These are phyloP conservation scores for Hypoxylon rubiginosum DNA, from an alignment of 2,329 filamentous ascomycete genomes.

Conservation along the genomic window DNA sequence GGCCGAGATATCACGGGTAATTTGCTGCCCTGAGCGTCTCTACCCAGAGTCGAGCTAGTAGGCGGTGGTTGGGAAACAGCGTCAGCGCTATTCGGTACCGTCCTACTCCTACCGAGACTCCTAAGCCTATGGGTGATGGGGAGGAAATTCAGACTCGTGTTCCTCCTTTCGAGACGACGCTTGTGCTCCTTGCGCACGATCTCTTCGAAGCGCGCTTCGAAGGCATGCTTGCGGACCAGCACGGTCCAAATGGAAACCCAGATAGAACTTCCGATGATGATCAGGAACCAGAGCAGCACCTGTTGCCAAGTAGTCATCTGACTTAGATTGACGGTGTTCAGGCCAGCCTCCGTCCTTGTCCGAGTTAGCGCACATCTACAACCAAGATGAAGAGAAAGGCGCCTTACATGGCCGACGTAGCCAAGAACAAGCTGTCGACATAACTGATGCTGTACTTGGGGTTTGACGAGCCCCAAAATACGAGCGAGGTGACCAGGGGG, in stretches of 20 bases:
- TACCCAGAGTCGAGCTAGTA: not conserved
- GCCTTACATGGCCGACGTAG: conserved; percentile 69
- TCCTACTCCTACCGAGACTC: conserved; percentile 41
- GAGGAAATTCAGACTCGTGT: conserved; percentile 47
- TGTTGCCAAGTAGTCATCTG: conserved; percentile 77
- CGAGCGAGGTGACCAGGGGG: conserved; percentile 66
- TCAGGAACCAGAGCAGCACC: conserved; percentile 71
- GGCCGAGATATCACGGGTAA: conserved; percentile 43
- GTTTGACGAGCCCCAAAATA: conserved; percentile 71
- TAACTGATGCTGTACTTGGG: conserved; percentile 67
- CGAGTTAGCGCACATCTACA: too few species aligned
- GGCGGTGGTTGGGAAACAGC: conserved; percentile 5
- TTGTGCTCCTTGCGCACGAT: conserved; percentile 61
- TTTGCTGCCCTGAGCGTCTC: not conserved
- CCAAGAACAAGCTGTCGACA: conserved; percentile 74
- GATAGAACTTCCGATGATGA: conserved; percentile 74
- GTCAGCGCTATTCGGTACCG: conserved; percentile 13
- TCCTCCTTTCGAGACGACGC: conserved; percentile 47
- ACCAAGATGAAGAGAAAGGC: not conserved
- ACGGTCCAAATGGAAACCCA: conserved; percentile 75
- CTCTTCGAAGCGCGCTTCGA: conserved; percentile 70
- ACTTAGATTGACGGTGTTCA: conserved; percentile 72
- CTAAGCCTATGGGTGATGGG: conserved; percentile 47
- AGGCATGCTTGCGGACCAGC: conserved; percentile 70
- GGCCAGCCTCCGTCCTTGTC: conserved; percentile 68